Evolutionary conservation across 768 basidiomycete genomes (phyloP), one percentile per base, ranked within the genome.

Genomic region (Rhodotorula diobovata): DNA sequence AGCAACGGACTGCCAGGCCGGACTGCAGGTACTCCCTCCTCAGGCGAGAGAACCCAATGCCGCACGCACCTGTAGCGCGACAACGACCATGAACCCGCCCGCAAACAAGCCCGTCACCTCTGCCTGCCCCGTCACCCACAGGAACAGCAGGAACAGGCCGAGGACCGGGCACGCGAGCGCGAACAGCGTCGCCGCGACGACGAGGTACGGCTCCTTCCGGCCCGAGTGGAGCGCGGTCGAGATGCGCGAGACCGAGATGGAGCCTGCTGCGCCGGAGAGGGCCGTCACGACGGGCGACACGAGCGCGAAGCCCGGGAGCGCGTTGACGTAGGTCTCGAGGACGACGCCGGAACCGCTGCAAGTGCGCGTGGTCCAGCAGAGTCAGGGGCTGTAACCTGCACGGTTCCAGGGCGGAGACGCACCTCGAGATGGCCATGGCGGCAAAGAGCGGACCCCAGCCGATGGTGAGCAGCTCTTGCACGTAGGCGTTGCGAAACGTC

Each of bases 391-490:
- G n/a, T n/a, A n/a, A n/a, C n/a, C n/a, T n/a, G n/a, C n/a, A n/a
- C n/a, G n/a, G n/a, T n/a, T 21, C 23, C 10, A 23, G 37, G 10
- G 18, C 4, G 21, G 20, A 37, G 12, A 28, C 76, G 30, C 25
- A 78, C 77, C 73, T 74, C 4, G 77, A 75, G 48, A 79, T 90
- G 55, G 86, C 79, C 91, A 95, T 93, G 12, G 92, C 91, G n/a
- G 86, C 86, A 66, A 96, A 88, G 4, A 98, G 84, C 0, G 96
- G 93, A 1, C 85, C 82, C 96, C 96, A 99, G 5, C 95, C 96
- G 62, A 90, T 85, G 54, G 83, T 85, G 18, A 97, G 84, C 5
- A 97, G 85, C 11, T 87, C 85, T 64, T 85, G 84, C 25, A 90
- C 89, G 77, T 86, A 82, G 62, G 83, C 81, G 79, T 96, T 95